Conservation (phyloP, 768 basidiomycete genomes). For the Leccinum rimulosum region DNA sequence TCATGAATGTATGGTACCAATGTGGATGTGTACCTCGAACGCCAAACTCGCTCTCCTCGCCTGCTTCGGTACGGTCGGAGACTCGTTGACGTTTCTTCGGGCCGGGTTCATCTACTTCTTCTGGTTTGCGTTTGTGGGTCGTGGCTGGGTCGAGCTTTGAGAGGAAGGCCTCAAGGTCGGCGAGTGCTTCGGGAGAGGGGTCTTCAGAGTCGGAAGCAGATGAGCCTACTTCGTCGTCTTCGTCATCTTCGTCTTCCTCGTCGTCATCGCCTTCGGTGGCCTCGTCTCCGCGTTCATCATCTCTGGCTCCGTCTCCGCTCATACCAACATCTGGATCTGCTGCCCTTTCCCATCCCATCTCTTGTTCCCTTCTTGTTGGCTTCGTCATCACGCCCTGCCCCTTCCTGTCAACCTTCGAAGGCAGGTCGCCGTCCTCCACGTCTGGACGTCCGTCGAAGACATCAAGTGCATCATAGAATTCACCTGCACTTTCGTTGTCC, state of each 20-base stretch:
- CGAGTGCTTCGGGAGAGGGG: constrained; percentile 55
- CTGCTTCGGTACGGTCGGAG: constrained; percentile 73
- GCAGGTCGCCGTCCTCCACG: constrained; percentile 11
- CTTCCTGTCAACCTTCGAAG: constrained; percentile 13
- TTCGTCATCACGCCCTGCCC: constrained; percentile 42
- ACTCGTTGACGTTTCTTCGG: constrained; percentile 56
- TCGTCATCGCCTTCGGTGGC: constrained; percentile 34
- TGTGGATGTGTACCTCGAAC: constrained; percentile 42
- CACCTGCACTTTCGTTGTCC: constrained; percentile 47
- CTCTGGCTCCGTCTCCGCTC: constrained; percentile 37
- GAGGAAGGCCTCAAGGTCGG: constrained; percentile 71
- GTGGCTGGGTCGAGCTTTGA: constrained; percentile 55
- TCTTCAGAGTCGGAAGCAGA: constrained; percentile 48
- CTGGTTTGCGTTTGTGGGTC: constrained; percentile 55
- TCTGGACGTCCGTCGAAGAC: constrained; percentile 63
- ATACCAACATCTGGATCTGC: constrained; percentile 29
- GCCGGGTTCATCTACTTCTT: constrained; percentile 22
- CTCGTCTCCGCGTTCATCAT: constrained; percentile 16
- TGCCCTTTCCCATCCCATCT: constrained; percentile 27
- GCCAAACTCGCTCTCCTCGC: constrained; percentile 79
- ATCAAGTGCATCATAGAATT: constrained; percentile 64
- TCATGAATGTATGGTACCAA: not conserved
- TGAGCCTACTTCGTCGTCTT: constrained; percentile 46
- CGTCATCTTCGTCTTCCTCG: constrained; percentile 9
- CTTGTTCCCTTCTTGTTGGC: constrained; percentile 45